Conservation (phyloP, 1,284 basidiomycete species). For the Leccinum pachyderme region DNA sequence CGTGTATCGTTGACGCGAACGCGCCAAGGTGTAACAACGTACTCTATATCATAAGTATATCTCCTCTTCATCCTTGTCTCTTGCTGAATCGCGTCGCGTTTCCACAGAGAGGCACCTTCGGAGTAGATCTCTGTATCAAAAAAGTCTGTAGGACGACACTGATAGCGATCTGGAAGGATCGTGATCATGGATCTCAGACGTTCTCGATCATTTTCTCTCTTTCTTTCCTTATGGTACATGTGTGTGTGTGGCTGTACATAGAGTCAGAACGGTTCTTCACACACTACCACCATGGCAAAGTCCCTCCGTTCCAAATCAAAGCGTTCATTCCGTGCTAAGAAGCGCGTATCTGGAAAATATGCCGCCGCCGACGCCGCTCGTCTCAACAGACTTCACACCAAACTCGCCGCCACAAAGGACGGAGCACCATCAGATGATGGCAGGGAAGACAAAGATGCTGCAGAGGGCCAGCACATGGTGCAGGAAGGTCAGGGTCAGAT, state of each 20-base stretch:
- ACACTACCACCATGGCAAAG: slow-evolving; percentile 67
- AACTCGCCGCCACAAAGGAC: slow-evolving; percentile 53
- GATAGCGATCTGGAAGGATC: slow-evolving; percentile 6
- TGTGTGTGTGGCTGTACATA: slow-evolving; percentile 19
- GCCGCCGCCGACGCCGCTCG: slow-evolving; percentile 85
- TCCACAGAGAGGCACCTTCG: slow-evolving; percentile 67
- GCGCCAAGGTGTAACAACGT: slow-evolving; percentile 80
- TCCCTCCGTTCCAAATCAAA: slow-evolving; percentile 89
- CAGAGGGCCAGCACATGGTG: slow-evolving; percentile 29
- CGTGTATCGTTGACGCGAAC: slow-evolving; percentile 5
- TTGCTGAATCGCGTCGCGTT: slow-evolving; percentile 32
- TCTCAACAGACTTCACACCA: slow-evolving; percentile 71
- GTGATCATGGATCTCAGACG: neutral
- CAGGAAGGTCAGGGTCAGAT: slow-evolving; percentile 25
- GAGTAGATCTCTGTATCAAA: slow-evolving; percentile 32
- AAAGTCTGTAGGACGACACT: slow-evolving; percentile 4
- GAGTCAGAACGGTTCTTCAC: neutral
- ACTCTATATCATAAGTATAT: slow-evolving; percentile 82
- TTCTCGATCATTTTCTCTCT: neutral
- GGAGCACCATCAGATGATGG: neutral
- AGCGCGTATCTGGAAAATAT: slow-evolving; percentile 82
- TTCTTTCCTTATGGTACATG: neutral
- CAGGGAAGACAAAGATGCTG: slow-evolving; percentile 25
- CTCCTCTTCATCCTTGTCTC: slow-evolving; percentile 8
- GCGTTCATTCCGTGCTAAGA: slow-evolving; percentile 80